These are phyloP conservation scores for Spatholobus suberectus DNA, from an alignment of 306 rosid species.

Conservation along the genomic window DNA sequence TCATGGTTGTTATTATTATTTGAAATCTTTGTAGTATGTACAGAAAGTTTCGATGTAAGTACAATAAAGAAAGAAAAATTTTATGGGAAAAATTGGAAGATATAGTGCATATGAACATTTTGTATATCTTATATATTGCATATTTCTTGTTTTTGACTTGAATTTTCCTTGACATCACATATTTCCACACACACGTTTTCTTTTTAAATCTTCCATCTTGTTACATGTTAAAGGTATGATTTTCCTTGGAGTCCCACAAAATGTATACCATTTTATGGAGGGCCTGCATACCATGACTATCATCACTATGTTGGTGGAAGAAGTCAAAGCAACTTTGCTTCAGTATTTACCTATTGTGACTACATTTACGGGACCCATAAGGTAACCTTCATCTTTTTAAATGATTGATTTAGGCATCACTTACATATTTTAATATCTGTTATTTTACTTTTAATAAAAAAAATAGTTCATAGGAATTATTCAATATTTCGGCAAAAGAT, in stretches of 20 bases:
- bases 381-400: slow-evolving; percentile 44
- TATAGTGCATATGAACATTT: too few species aligned
- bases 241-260: slow-evolving; percentile 84
- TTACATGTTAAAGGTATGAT: slow-evolving; percentile 61
- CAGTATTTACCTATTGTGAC: slow-evolving; percentile 85
- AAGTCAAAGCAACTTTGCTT: slow-evolving; percentile 81
- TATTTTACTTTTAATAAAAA: neutral
- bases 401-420: neutral
- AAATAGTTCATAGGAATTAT: neutral
- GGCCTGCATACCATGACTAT: slow-evolving; percentile 75
- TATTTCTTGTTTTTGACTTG: neutral
- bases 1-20: too few species aligned
- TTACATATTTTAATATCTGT: neutral
- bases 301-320: slow-evolving; percentile 83
- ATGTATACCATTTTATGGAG: slow-evolving; percentile 84
- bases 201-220: neutral
- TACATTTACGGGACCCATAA: slow-evolving; percentile 81
- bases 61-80: too few species aligned
- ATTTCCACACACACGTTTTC: too few species aligned
- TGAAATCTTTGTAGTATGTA: too few species aligned
- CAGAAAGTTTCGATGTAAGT: too few species aligned
- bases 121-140: neutral
- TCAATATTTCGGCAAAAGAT: neutral
- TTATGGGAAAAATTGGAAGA: too few species aligned
- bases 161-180: neutral